Percentiles rank a stretch among this genome's conserved stretches.
Evolutionary conservation across 2,329 filamentous ascomycete species (phyloP).

Genomic region (Fusarium sp.): DNA sequence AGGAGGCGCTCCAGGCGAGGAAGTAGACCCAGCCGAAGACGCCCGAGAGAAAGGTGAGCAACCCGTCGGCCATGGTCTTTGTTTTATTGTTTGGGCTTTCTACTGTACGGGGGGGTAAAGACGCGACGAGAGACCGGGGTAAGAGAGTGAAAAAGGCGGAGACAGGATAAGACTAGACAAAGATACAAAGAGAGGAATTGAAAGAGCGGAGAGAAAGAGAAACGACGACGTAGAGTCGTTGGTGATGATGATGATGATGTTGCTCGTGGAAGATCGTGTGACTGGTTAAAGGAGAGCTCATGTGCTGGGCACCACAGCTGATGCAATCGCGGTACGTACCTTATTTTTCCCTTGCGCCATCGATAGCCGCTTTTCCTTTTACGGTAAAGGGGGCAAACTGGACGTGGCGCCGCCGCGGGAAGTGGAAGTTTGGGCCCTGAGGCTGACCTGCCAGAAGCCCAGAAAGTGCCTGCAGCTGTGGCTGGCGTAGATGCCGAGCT

Average conservation of each 20-base stretch:
- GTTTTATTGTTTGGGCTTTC: not conserved
- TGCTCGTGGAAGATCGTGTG: slow-evolving; percentile 28
- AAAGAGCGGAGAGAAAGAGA: not conserved
- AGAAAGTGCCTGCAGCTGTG: slow-evolving; percentile 26
- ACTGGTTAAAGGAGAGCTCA: slow-evolving; percentile 19
- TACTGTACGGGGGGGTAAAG: not conserved
- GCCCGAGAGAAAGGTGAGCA: slow-evolving; percentile 64
- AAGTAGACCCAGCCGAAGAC: slow-evolving; percentile 83
- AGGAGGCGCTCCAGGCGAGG: slow-evolving; percentile 84
- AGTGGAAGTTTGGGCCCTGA: not conserved
- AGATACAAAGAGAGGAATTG: not conserved
- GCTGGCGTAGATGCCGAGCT: slow-evolving; percentile 20
- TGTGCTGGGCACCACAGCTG: slow-evolving; percentile 23
- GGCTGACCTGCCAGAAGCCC: not conserved
- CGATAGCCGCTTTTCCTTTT: not conserved
- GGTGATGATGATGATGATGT: slow-evolving; percentile 8
- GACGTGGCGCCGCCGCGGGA: slow-evolving; percentile 6
- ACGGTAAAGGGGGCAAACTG: not conserved
- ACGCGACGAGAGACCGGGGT: not conserved
- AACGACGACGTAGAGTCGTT: not conserved
- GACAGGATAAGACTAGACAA: not conserved
- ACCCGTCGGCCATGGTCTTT: slow-evolving; percentile 42
- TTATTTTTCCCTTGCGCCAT: not conserved
- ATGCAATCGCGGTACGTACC: slow-evolving; percentile 34
- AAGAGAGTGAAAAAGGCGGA: not conserved